Base-by-base conservation (phyloP, 1,139 yeast genomes). In the Saccharomyces hybrid region DNA sequence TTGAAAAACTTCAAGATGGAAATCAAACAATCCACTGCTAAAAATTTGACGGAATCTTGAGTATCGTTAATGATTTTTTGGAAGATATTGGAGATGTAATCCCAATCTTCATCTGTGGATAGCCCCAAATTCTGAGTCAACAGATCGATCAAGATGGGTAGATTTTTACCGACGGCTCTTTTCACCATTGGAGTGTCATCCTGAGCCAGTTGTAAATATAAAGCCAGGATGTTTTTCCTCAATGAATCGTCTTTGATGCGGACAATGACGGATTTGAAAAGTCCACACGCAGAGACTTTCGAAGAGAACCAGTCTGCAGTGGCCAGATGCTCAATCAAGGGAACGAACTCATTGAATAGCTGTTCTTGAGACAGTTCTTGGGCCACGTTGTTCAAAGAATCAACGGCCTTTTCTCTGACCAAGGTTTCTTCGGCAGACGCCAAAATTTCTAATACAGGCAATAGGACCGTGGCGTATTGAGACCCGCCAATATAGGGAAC, bases 151-250 rank as follows among this genome's bases (percentile, higher is more conserved):
- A 91, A 75, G 48, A 73, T 75, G 1, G 98, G 96, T 62, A 93
- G 78, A 69, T 86, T 82, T 47, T 83, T 81, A 8, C 97, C 98
- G 16, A 97, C 96, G 16, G 96, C 86, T 68, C 98, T 83, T 72
- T 97, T 83, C 41, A 93, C 99, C 97, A 95, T 91, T 56, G 99
- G 99, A 26, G 96, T 89, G 58, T 95, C 99, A 71, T 95, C 99
- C 59, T 81, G 80, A 52, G 88, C 81, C 61, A 93, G 76, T 62
- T 84, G 86, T 58, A 82, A 76, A 70, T 86, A 91, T 54, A 85
- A 71, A 48, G 79, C 77, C 59, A 90, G 77, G 58, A 93, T 76
- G 51, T 83, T 84, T 52, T 78, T 77, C 70, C 93, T 77, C 52
- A 69, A 57, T 9, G 75, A 71, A 27, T 74, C 75, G 46, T 81